Base-by-base conservation (phyloP, 768 basidiomycete genomes). In the Lentinula aciculospora region DNA sequence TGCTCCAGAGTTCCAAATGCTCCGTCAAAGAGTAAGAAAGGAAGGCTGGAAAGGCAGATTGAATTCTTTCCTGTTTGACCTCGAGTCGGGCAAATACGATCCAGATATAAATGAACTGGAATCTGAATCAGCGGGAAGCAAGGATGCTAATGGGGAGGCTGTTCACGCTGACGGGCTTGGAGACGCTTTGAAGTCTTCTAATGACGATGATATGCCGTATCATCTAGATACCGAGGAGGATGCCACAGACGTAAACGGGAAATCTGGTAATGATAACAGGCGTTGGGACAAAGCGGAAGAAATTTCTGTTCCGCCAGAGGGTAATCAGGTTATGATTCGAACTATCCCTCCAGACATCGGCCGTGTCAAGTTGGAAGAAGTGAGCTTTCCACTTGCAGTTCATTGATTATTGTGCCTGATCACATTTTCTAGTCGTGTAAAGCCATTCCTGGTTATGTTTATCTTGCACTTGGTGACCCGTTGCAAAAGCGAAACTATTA, bases 331-430 rank as follows among this genome's bases (percentile, higher is more conserved):
- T 56, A 94, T 95, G 84, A 94, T 97, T 67, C 85, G 94, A 59
- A 94, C 93, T 17, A 94, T 97, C 62, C 94, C 94, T 47, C 94
- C 94, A 25, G 91, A 94, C 62, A 94, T 94, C 64, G 90, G 91
- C 29, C 85, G 94, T 32, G 74, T 88, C 49, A 94, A 92, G 66
- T 78, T 98, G 34, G 94, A 98, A 75, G 90, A 92, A 72, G 94
- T 95, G 59, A 58, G 81, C 71, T 46, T 53, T 55, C 44, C 58
- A 32, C 1, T 19, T 25, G 51, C 5, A 3, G 17, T 56, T 34
- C 44, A 39, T n/a, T 55, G 51, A 57, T 17, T 46, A 61, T 34
- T 51, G 29, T 12, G 7, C 40, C 3, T 59, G 25, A 55, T 13
- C 36, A 49, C 27, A 19, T 63, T 42, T 23, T 62, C 32, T 56